phyloP scores from a whole-genome alignment of 306 rosid genomes.

The Calophaca sinica region DNA sequence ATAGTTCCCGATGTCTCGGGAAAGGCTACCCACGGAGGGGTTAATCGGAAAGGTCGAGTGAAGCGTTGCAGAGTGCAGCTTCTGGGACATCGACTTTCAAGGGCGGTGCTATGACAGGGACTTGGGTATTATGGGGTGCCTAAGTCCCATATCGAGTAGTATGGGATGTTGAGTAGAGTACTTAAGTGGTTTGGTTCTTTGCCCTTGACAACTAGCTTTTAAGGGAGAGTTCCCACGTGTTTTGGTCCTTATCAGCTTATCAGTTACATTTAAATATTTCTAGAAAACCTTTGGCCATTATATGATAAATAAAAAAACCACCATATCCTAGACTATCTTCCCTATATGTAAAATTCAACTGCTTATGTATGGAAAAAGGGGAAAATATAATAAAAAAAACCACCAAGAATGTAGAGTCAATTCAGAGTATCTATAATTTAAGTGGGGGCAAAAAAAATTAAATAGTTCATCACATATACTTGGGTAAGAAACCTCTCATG shows the following conservation, averaged over 20 bases:
- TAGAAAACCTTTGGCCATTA: not conserved
- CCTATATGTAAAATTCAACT: not conserved
- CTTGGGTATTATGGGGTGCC: not conserved
- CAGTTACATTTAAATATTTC: not conserved
- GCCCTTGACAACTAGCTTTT: not conserved
- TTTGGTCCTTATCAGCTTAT: not conserved
- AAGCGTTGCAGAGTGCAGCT: too few relatives aligned
- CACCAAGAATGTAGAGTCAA: not conserved
- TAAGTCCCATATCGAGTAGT: not conserved
- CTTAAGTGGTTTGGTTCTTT: not conserved
- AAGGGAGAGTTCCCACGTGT: not conserved
- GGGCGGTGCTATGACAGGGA: too few relatives aligned
- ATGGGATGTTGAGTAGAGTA: not conserved
- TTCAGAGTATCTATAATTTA: too few relatives aligned
- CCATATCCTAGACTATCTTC: not conserved
- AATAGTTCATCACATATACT: not conserved
- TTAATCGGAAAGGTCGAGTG: too few relatives aligned
- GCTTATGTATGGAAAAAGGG: not conserved
- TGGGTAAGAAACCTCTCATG: not conserved
- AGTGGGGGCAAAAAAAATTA: not conserved
- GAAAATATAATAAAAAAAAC: not conserved
- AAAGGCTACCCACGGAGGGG: too few relatives aligned
- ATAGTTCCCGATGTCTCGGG: too few relatives aligned
- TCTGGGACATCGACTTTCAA: too few relatives aligned
- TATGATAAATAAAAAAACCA: not conserved